phyloP scores from a whole-genome alignment of 179 eudicot species.

The Camellia oleifera region DNA sequence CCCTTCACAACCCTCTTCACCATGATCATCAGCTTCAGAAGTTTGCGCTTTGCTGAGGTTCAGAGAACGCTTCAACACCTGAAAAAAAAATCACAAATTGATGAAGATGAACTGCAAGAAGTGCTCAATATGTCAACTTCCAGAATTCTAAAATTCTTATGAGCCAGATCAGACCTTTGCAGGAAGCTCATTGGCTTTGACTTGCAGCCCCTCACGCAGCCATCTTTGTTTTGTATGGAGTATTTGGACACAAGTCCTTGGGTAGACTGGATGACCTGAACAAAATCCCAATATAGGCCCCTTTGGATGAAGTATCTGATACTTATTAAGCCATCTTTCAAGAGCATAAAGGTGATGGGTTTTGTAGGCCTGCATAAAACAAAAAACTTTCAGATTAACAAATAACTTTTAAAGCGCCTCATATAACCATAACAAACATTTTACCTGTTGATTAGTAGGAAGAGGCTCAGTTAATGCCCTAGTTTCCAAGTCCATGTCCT shows the following conservation, averaged over 20 bases:
- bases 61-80: conserved; percentile 57
- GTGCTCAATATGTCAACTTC: not conserved
- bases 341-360: conserved; percentile 80
- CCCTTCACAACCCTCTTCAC: conserved; percentile 45
- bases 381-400: not conserved
- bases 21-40: conserved; percentile 29
- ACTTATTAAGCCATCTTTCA: conserved; percentile 93
- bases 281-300: conserved; percentile 86
- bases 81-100: conserved; percentile 7
- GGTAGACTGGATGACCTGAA: conserved; percentile 86
- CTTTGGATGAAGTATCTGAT: conserved; percentile 80
- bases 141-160: not conserved
- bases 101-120: not conserved
- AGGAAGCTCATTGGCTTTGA: conserved; percentile 70
- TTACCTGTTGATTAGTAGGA: conserved; percentile 92
- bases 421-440: conserved; percentile 5
- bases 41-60: conserved; percentile 50
- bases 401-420: not conserved
- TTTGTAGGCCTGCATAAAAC: conserved; percentile 70
- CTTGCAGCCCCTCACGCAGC: conserved; percentile 87
- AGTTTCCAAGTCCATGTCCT: conserved; percentile 94
- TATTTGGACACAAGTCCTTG: conserved; percentile 77
- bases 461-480: conserved; percentile 95
- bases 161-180: conserved; percentile 54
- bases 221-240: conserved; percentile 86